A percentile compares a stretch with the other conserved stretches of the same genome.
phyloP scores from a whole-genome alignment of 1,284 basidiomycete genomes.

The Leccinum subfulvum region DNA sequence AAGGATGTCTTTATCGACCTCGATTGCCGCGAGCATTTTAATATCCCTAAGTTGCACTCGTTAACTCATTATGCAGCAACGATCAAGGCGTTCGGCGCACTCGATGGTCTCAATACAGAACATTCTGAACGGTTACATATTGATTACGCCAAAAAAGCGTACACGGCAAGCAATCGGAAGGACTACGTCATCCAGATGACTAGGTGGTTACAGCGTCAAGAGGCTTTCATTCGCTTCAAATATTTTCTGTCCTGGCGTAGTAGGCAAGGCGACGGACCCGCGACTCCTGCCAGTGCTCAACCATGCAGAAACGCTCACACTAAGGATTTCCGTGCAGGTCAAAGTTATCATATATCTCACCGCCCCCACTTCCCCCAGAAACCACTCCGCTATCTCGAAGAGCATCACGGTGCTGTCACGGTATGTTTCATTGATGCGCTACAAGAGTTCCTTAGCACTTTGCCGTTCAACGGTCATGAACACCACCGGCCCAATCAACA shows the following conservation, averaged over 20 bases:
- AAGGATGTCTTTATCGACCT: slow-evolving; percentile 1
- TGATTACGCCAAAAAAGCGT: slow-evolving; percentile 19
- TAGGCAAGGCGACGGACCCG: neutral
- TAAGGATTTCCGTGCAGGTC: neutral
- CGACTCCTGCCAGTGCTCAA: neutral
- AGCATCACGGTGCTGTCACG: neutral
- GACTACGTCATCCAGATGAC: neutral
- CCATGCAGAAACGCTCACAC: neutral
- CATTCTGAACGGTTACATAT: slow-evolving; percentile 20
- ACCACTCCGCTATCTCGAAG: neutral
- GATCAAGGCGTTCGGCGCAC: slow-evolving; percentile 6
- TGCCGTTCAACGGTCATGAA: neutral
- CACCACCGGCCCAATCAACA: neutral
- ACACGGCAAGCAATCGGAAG: neutral
- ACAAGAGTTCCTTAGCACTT: neutral
- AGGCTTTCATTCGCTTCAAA: neutral
- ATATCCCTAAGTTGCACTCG: slow-evolving; percentile 10
- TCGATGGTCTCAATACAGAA: slow-evolving; percentile 17
- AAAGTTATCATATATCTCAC: neutral
- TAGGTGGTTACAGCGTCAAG: neutral
- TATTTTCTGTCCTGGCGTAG: neutral
- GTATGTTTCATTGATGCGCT: neutral
- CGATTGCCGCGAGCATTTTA: neutral
- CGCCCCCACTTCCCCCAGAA: neutral
- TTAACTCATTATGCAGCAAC: slow-evolving; percentile 13